Conservation (phyloP, 805 yeast species). For the Saturnispora sanitii region DNA sequence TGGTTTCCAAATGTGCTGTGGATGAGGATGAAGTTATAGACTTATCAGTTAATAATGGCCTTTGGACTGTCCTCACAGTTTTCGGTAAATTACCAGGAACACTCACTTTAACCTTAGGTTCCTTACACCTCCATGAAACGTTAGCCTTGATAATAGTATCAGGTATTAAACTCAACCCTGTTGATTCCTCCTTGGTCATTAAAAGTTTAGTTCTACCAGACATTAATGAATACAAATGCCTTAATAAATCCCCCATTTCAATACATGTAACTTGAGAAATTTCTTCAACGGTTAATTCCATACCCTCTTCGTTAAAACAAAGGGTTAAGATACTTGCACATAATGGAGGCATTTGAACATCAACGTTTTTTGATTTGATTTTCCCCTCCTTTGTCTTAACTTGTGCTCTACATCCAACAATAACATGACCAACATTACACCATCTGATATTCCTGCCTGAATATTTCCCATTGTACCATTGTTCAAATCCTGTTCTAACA, state of each 20-base stretch:
- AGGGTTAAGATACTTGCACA: conserved; percentile 65
- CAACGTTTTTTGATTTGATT: neutral
- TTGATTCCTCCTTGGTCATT: neutral
- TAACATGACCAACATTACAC: conserved; percentile 24
- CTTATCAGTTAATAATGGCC: neutral
- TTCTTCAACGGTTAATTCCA: conserved; percentile 40
- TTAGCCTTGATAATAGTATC: neutral
- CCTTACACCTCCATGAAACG: conserved; percentile 7
- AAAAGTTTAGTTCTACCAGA: conserved; percentile 19
- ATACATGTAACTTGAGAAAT: conserved; percentile 59
- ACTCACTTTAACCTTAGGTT: conserved; percentile 4
- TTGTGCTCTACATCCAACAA: neutral
- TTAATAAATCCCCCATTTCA: conserved; percentile 59
- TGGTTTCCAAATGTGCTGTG: conserved; percentile 36
- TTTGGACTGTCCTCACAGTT: neutral
- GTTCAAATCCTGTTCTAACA: conserved; percentile 37
- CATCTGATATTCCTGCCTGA: conserved; percentile 56
- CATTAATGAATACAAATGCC: conserved; percentile 45
- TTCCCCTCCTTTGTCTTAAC: conserved; percentile 6
- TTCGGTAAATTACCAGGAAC: conserved; percentile 8
- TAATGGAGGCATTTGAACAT: conserved; percentile 57
- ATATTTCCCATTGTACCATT: conserved; percentile 41
- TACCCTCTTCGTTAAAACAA: conserved; percentile 57
- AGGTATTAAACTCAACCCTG: neutral
- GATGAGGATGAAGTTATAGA: neutral